phyloP scores from a whole-genome alignment of 257 asterid genomes.

The Lycium barbarum region DNA sequence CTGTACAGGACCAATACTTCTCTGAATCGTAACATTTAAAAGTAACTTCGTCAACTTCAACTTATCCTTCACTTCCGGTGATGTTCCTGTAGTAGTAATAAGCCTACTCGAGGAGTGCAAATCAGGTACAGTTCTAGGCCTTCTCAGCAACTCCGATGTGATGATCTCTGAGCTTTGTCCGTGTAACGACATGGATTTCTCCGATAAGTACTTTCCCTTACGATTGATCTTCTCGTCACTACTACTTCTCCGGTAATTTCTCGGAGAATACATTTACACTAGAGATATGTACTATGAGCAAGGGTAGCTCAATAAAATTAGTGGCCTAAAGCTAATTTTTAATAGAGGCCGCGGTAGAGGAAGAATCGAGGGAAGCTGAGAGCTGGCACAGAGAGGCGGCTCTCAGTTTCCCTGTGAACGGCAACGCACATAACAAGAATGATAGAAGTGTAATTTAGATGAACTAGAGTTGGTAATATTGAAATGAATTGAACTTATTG shows the following conservation, averaged over 20 bases:
- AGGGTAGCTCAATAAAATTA: not conserved
- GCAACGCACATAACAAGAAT: conserved; percentile 51
- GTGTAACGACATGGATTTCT: conserved; percentile 66
- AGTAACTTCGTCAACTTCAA: conserved; percentile 71
- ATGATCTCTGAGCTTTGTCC: conserved; percentile 39
- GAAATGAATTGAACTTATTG: not conserved
- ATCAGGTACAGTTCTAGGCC: conserved; percentile 85
- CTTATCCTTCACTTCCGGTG: conserved; percentile 30
- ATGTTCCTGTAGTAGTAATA: not conserved
- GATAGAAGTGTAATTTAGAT: conserved; percentile 6
- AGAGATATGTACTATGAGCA: not conserved
- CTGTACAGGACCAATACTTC: conserved; percentile 82
- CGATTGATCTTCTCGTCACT: conserved; percentile 53
- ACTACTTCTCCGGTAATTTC: conserved; percentile 52
- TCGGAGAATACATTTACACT: conserved; percentile 70
- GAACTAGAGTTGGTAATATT: not conserved
- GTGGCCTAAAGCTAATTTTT: not conserved
- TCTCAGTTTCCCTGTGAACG: conserved; percentile 52
- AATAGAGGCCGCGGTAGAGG: conserved; percentile 47
- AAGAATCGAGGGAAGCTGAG: conserved; percentile 59
- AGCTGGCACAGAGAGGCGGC: conserved; percentile 39
- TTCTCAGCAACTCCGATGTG: conserved; percentile 39
- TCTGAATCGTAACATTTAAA: conserved; percentile 75
- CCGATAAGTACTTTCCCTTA: conserved; percentile 55
- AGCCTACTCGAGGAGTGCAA: conserved; percentile 36